Evolutionary conservation across 495 filamentous ascomycete species (phyloP), one percentile per base, ranked within the genome.

Genomic region (Cryomyces antarcticus): DNA sequence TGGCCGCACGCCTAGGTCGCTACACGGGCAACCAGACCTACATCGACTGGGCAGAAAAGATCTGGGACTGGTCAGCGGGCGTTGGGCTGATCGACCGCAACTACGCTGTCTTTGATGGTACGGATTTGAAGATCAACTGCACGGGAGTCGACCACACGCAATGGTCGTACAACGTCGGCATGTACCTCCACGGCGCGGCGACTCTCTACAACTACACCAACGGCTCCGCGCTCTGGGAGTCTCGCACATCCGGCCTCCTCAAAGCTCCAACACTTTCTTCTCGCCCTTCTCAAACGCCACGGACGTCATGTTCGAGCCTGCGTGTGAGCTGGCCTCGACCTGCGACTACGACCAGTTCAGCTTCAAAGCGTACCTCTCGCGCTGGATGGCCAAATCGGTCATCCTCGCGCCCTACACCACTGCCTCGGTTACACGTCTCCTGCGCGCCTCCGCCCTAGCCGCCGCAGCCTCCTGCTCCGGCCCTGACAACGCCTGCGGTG

Each of bases 201-300:
- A 66, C 65, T 54, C 80, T 89, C 77, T 88, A 77, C 59, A 77
- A 84, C 49, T 77, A 66, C 48, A 59, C 48, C 45, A 54, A 48
- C 34, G 52, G 51, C 31, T 48, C 47, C 28, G 29, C 44, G 17
- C 36, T 45, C 9, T 62, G 59, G 59, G 38, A 50, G 37, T 39
- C 49, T 3, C 54, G 53, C n/a, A 44, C 56, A 4, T 12, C 43
- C 5, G 55, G 55, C 7, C 41, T 61, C 29, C 46, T 63, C 28
- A 52, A 61, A 6, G 39, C 37, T 48, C 50, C 17, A 33, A 46
- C 7, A 39, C 28, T 36, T 62, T 61, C 53, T 62, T 63, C 4
- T 56, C 57, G 13, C 60, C 60, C 6, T 55, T 52, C 39, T 36
- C 48, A 17, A 62, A 62, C 37, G 53, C 61, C 4, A 47, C 49